Percentiles rank a stretch among this genome's conserved stretches.
phyloP scores from a whole-genome alignment of 345 rosid species.

The Camelina neglecta region DNA sequence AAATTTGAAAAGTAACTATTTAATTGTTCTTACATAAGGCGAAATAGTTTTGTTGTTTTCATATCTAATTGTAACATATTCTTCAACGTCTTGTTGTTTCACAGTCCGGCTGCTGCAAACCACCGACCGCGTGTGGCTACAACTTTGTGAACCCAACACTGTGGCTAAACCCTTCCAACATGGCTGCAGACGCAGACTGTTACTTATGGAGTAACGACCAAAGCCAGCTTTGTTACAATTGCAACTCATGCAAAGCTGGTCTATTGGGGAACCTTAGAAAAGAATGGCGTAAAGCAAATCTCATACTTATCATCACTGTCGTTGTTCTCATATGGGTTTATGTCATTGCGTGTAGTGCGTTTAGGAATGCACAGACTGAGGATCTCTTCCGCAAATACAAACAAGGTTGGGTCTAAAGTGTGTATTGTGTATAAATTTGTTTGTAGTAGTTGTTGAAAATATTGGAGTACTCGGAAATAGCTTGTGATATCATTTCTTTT shows the following conservation, averaged over 20 bases:
- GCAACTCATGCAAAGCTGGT: slow-evolving; percentile 91
- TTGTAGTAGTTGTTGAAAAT: slow-evolving; percentile 22
- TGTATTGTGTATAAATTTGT: slow-evolving; percentile 1
- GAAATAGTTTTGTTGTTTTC: not conserved
- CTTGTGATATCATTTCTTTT: not conserved
- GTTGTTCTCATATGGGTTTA: slow-evolving; percentile 84
- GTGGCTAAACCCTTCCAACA: slow-evolving; percentile 81
- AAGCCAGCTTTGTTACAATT: slow-evolving; percentile 78
- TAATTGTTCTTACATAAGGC: not conserved
- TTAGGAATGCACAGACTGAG: slow-evolving; percentile 83
- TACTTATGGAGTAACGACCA: slow-evolving; percentile 84
- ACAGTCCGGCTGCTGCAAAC: slow-evolving; percentile 96
- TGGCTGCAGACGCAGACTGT: slow-evolving; percentile 79
- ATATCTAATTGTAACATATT: not conserved
- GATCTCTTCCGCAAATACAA: slow-evolving; percentile 78
- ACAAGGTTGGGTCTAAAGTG: slow-evolving; percentile 57
- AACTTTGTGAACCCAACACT: slow-evolving; percentile 73
- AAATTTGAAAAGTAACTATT: not conserved
- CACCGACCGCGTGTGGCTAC: slow-evolving; percentile 86
- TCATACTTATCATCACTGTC: slow-evolving; percentile 72
- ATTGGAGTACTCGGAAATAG: slow-evolving; percentile 10
- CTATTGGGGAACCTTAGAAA: slow-evolving; percentile 74
- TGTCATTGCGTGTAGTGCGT: slow-evolving; percentile 83
- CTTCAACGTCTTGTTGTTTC: not conserved
- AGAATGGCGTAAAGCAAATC: slow-evolving; percentile 88